Conservation (phyloP, 345 rosid species). For the Conringia planisiliqua region DNA sequence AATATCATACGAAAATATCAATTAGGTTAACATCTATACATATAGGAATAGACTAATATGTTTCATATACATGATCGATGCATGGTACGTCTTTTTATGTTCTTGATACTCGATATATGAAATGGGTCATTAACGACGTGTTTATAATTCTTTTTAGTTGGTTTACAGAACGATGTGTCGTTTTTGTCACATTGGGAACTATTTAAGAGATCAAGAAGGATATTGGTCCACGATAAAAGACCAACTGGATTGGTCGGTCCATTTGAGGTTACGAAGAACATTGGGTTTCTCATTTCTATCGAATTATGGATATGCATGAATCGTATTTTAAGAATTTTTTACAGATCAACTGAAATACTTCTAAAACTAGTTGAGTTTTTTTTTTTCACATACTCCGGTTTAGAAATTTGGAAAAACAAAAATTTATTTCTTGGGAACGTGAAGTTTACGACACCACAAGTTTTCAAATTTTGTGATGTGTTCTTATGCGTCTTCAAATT, state of each 20-base stretch:
- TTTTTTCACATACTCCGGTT: too few relatives aligned
- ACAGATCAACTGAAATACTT: too few relatives aligned
- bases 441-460: neutral
- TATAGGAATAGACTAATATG: too few relatives aligned
- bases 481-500: neutral
- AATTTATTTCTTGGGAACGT: neutral
- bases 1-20: too few relatives aligned
- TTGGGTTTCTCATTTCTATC: neutral
- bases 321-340: too few relatives aligned
- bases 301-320: neutral
- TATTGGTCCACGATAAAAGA: neutral
- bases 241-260: neutral
- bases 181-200: neutral
- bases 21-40: too few relatives aligned
- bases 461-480: neutral
- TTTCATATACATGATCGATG: too few relatives aligned
- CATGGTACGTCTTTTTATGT: neutral
- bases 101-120: neutral
- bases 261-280: neutral
- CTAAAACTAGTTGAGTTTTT: too few relatives aligned
- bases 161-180: neutral
- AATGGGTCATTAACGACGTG: neutral
- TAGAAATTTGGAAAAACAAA: neutral
- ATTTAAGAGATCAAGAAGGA: too few relatives aligned
- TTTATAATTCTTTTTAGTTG: neutral